phyloP scores from a whole-genome alignment of 2,329 filamentous ascomycete species.

The Aspergillus brunneoviolaceus region DNA sequence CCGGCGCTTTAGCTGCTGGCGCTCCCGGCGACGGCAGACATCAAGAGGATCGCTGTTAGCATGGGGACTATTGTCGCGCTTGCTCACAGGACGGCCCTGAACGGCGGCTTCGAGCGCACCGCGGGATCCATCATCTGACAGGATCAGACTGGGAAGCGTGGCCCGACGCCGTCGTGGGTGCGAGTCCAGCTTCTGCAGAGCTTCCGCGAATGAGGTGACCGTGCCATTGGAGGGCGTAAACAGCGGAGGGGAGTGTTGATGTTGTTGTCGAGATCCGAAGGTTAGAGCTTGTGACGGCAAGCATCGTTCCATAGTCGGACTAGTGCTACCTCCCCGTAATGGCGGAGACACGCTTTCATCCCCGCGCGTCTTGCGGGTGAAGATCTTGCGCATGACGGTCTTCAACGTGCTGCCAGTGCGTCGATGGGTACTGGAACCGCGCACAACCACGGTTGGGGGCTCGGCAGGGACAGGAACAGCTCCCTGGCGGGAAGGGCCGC shows the following conservation, averaged over 20 bases:
- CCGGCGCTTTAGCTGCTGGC: slow-evolving; percentile 39
- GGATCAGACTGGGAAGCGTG: slow-evolving; percentile 46
- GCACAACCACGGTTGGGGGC: slow-evolving; percentile 22
- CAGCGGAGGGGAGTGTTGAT: slow-evolving; percentile 24
- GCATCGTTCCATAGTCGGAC: slow-evolving; percentile 12
- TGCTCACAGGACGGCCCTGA: slow-evolving; percentile 14
- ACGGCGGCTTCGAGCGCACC: slow-evolving; percentile 28
- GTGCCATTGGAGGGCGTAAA: slow-evolving; percentile 23
- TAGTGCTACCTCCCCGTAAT: slow-evolving; percentile 16
- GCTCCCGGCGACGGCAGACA: slow-evolving; percentile 17
- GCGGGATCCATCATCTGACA: slow-evolving; percentile 42
- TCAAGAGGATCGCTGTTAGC: slow-evolving; percentile 20
- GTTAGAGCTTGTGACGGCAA: slow-evolving; percentile 18
- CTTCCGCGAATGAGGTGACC: slow-evolving; percentile 20
- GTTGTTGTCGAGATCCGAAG: slow-evolving; percentile 25
- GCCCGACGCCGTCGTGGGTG: slow-evolving; percentile 38
- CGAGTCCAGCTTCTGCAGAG: slow-evolving; percentile 23
- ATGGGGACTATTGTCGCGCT: slow-evolving; percentile 13
- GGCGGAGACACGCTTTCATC: slow-evolving; percentile 23
- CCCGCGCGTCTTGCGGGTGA: slow-evolving; percentile 39
- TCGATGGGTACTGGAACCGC: slow-evolving; percentile 32
- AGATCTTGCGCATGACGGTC: slow-evolving; percentile 47
- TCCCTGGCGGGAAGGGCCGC: slow-evolving; percentile 16
- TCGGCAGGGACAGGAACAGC: slow-evolving; percentile 24
- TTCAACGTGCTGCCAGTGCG: slow-evolving; percentile 44